Percentiles rank a stretch among this genome's conserved stretches.
These are phyloP conservation scores for Leccinum boreale DNA, from an alignment of 768 basidiomycete species.

Conservation along the genomic window DNA sequence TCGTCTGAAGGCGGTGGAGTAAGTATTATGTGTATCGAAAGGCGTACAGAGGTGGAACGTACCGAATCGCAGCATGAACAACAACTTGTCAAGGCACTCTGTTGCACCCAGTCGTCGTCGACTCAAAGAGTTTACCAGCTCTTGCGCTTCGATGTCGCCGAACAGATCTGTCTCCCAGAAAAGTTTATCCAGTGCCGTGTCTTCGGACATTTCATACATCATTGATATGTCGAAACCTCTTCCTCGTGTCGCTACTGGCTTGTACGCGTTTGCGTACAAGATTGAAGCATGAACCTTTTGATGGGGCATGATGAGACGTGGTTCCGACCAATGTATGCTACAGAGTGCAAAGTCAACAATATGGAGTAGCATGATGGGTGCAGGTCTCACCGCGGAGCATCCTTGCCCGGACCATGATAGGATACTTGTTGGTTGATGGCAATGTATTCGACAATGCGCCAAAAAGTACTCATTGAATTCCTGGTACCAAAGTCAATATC, in stretches of 20 bases:
- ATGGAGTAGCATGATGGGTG: not conserved
- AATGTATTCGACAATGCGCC: conserved; percentile 5
- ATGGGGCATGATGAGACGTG: conserved; percentile 9
- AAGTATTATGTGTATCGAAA: not conserved
- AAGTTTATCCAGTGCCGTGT: not conserved
- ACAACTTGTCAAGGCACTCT: conserved; percentile 10
- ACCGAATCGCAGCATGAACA: conserved; percentile 10
- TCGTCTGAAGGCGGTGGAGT: conserved; percentile 8
- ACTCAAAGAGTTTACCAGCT: conserved; percentile 3
- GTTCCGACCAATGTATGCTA: conserved; percentile 7
- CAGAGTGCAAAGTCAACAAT: not conserved
- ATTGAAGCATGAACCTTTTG: not conserved
- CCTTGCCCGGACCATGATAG: not conserved
- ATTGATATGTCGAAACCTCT: not conserved
- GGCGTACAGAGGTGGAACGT: not conserved
- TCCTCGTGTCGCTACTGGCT: not conserved
- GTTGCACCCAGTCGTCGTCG: conserved; percentile 4
- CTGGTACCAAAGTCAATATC: conserved; percentile 14
- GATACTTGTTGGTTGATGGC: conserved; percentile 13
- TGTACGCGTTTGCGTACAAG: not conserved
- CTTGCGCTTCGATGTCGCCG: conserved; percentile 3
- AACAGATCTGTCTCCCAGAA: conserved; percentile 13
- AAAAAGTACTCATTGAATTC: conserved; percentile 9
- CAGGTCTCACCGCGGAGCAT: conserved; percentile 7
- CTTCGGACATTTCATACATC: not conserved